Evolutionary conservation across 129 eudicot genomes (phyloP), one percentile per base, ranked within the genome.

Genomic region (Centaurea solstitialis): DNA sequence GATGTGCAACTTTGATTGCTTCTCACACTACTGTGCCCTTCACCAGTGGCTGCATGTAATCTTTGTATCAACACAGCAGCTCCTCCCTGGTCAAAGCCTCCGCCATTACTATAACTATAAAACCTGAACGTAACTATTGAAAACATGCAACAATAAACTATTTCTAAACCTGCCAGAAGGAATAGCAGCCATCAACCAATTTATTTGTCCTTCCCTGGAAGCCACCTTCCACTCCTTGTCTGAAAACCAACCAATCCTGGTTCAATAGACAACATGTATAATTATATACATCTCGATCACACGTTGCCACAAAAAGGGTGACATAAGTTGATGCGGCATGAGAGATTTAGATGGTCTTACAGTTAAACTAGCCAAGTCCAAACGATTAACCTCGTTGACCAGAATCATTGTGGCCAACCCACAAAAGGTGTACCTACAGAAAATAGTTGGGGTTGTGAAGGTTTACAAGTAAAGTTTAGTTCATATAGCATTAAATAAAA

Each of bases 181-280:
- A 96, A 83, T 96, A 96, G 83, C 99, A 96, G 73, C 98, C 99
- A 76, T 96, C 99, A 35, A 96, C 99, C 84, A 96, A 82, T 78
- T 96, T 93, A 86, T 96, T 96, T 85, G 99, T 89, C 39, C 99
- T 90, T 24, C 99, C 99, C 78, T 96, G 99, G 68, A 96, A 93
- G 69, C 99, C 99, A 65, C 98, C 94, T 74, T 96, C 99, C 68
- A 91, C 76, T 70, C 99, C 99, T 91, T 96, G 99, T 80, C 93
- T 89, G 76, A 93, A 96, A 50, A 89, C 93, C 84, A 96, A 80
- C 99, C 99, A 96, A 69, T 96, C 90, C 99, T 96, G 80, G 50
- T 62, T 80, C 72, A 80, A 70, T 76, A 59, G 0, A 43, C 30
- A 65, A 64, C 59, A 40, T 15, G 26, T 59, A 84, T 35, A 17